These are phyloP conservation scores for Microdochium paspali DNA, from an alignment of 2,329 filamentous ascomycete genomes.

Conservation along the genomic window DNA sequence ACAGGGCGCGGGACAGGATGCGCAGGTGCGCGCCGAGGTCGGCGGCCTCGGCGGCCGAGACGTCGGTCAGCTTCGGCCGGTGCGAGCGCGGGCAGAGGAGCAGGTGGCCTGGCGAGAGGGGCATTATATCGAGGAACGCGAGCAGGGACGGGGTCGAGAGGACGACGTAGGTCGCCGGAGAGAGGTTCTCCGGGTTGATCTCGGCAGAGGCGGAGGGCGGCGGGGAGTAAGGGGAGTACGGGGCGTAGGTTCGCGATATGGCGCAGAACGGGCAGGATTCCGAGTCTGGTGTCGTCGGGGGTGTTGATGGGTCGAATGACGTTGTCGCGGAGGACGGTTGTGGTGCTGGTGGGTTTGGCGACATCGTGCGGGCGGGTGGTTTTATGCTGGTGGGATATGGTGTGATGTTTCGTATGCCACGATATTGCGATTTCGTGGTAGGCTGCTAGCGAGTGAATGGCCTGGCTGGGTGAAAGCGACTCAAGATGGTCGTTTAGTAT, in stretches of 20 bases:
- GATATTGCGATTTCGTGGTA: not conserved
- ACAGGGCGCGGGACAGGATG: slow-evolving; percentile 62
- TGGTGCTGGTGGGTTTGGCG: slow-evolving; percentile 2
- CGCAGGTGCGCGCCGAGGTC: slow-evolving; percentile 62
- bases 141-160: slow-evolving; percentile 70
- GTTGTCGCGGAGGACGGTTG: not conserved
- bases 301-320: slow-evolving; percentile 24
- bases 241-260: slow-evolving; percentile 40
- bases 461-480: too few relatives aligned
- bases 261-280: slow-evolving; percentile 52
- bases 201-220: slow-evolving; percentile 24
- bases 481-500: too few relatives aligned
- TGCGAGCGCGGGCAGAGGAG: slow-evolving; percentile 73
- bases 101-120: slow-evolving; percentile 73
- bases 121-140: slow-evolving; percentile 90
- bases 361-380: not conserved
- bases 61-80: slow-evolving; percentile 66
- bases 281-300: slow-evolving; percentile 13
- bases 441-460: too few relatives aligned
- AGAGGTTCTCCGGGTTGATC: slow-evolving; percentile 13
- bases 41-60: slow-evolving; percentile 51
- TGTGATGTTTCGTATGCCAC: not conserved
- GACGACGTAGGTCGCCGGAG: slow-evolving; percentile 50
- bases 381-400: too few relatives aligned
- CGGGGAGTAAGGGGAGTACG: slow-evolving; percentile 34